Evolutionary conservation across 2,329 filamentous ascomycete species (phyloP).

Genomic region (Xylaria sp.): DNA sequence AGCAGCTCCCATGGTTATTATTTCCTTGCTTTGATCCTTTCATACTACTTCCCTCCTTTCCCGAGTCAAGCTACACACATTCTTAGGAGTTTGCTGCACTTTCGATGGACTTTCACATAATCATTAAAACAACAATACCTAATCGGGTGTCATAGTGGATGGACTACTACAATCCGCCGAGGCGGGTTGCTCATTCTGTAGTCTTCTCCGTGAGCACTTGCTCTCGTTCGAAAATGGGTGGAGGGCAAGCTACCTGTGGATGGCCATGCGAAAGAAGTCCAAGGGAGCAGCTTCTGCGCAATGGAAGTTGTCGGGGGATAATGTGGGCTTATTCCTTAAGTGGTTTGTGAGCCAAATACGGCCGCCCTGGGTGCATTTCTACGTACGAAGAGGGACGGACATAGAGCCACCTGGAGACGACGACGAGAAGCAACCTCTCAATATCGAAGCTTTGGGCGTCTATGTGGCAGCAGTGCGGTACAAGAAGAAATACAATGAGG

Average conservation of each 20-base stretch:
- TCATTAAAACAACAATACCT: background rate
- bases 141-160: background rate
- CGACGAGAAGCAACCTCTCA: constrained; percentile 17
- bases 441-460: constrained; percentile 20
- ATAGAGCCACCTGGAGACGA: constrained; percentile 5
- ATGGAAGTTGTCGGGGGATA: background rate
- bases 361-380: constrained; percentile 31
- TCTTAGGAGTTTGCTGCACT: background rate
- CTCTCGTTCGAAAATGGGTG: constrained; percentile 11
- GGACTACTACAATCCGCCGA: constrained; percentile 12
- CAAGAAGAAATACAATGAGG: constrained; percentile 8
- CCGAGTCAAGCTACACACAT: no score
- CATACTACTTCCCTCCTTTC: background rate
- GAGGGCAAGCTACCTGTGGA: constrained; percentile 19
- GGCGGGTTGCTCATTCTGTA: constrained; percentile 29
- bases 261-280: constrained; percentile 11
- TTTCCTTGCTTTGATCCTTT: background rate
- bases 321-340: constrained; percentile 15
- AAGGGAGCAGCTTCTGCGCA: constrained; percentile 3
- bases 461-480: constrained; percentile 10
- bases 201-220: constrained; percentile 25
- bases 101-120: background rate
- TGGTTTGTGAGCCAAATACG: constrained; percentile 9
- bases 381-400: constrained; percentile 13
- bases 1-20: background rate